Conservation (phyloP, 2,329 filamentous ascomycete genomes). For the Xylariales sp. region DNA sequence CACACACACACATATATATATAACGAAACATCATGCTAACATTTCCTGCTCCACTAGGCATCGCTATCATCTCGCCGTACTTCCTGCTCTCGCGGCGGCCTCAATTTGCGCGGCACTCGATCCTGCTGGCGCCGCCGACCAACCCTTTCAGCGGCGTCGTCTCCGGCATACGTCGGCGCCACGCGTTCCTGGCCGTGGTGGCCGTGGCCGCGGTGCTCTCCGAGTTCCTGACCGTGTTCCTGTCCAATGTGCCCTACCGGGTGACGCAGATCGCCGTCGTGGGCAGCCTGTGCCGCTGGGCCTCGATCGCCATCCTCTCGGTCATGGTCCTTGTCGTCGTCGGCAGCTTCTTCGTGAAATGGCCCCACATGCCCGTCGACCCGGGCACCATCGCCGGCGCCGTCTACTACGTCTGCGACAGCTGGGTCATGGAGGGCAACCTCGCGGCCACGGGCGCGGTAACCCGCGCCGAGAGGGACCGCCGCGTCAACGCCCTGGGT, state of each 20-base stretch:
- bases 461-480: constrained; percentile 23
- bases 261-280: constrained; percentile 28
- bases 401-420: constrained; percentile 29
- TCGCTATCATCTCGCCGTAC: constrained; percentile 32
- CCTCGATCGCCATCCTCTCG: constrained; percentile 25
- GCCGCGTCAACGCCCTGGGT: constrained; percentile 20
- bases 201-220: constrained; percentile 28
- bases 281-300: constrained; percentile 25
- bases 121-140: constrained; percentile 26
- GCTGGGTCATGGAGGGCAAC: constrained; percentile 25
- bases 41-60: constrained; percentile 16
- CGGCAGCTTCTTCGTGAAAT: constrained; percentile 26
- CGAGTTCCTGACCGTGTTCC: constrained; percentile 32
- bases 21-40: neutral
- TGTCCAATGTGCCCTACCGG: constrained; percentile 33
- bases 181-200: constrained; percentile 27
- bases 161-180: constrained; percentile 25
- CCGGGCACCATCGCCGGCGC: constrained; percentile 30
- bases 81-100: constrained; percentile 23
- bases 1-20: neutral
- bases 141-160: constrained; percentile 27
- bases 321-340: constrained; percentile 30
- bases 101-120: constrained; percentile 22
- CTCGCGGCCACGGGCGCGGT: constrained; percentile 23
- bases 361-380: constrained; percentile 31